phyloP scores from a whole-genome alignment of 2,329 filamentous ascomycete species.

The Nothopassalora personata region DNA sequence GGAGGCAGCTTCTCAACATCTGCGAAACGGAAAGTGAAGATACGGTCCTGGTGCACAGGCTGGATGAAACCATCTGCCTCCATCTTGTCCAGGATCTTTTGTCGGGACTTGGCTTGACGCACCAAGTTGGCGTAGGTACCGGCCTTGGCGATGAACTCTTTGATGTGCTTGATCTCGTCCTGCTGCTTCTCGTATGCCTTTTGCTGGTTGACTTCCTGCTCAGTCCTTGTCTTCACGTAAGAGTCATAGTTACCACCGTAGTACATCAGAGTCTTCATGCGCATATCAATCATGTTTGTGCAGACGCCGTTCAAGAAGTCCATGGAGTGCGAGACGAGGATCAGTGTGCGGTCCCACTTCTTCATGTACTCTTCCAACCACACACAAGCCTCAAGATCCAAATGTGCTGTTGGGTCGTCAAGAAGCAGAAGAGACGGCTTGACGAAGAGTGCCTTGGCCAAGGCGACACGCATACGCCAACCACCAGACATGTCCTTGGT shows the following conservation, averaged over 20 bases:
- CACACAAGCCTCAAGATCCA: slow-evolving; percentile 98
- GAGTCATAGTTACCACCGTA: slow-evolving; percentile 99
- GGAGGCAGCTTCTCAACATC: slow-evolving; percentile 99
- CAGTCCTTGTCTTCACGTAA: slow-evolving; percentile 83
- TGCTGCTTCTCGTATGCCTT: slow-evolving; percentile 99
- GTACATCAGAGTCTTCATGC: slow-evolving; percentile 80
- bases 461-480: slow-evolving; percentile 98
- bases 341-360: slow-evolving; percentile 97
- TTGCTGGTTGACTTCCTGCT: slow-evolving; percentile 97
- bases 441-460: slow-evolving; percentile 96
- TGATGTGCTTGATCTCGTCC: slow-evolving; percentile 98
- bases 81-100: slow-evolving; percentile 99
- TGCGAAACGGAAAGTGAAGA: slow-evolving; percentile 97
- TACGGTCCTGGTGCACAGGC: slow-evolving; percentile 73
- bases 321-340: slow-evolving; percentile 95
- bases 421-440: slow-evolving; percentile 93
- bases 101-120: slow-evolving; percentile 94
- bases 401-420: slow-evolving; percentile 96
- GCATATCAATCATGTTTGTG: slow-evolving; percentile 98
- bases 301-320: slow-evolving; percentile 99
- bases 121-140: slow-evolving; percentile 99
- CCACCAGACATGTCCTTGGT: slow-evolving; percentile 99
- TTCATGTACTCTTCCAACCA: slow-evolving; percentile 99
- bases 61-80: slow-evolving; percentile 98
- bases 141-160: slow-evolving; percentile 99